Evolutionary conservation across 1,139 yeast species (phyloP).

Genomic region (Debaryomycetaceae sp.): DNA sequence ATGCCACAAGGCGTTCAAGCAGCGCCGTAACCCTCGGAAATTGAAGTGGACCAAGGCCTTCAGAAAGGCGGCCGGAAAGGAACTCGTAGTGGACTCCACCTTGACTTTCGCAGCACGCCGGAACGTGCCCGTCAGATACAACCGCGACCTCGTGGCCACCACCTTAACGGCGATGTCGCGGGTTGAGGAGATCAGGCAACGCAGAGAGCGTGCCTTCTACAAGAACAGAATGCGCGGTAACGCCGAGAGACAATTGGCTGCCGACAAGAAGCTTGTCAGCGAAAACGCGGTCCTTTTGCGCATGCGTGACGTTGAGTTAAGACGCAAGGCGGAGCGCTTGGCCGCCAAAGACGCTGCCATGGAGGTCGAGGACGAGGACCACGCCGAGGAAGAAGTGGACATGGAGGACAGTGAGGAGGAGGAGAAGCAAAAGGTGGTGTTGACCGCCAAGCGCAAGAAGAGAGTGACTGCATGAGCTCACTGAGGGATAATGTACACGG

Average conservation of each 20-base stretch:
- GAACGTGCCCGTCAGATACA: constrained; percentile 96
- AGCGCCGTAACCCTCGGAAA: constrained; percentile 98
- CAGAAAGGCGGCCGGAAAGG: constrained; percentile 99
- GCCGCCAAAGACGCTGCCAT: constrained; percentile 55
- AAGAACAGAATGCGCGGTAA: constrained; percentile 99
- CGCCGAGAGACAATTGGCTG: constrained; percentile 76
- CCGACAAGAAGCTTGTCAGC: constrained; percentile 86
- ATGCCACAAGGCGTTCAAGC: constrained; percentile 96
- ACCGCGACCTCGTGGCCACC: constrained; percentile 91
- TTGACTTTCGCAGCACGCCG: constrained; percentile 95
- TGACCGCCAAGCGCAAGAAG: constrained; percentile 63
- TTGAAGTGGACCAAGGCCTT: constrained; percentile 98
- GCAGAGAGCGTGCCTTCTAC: constrained; percentile 97
- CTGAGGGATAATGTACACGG: too few relatives aligned
- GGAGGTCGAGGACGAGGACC: constrained; percentile 45
- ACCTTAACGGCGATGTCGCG: constrained; percentile 94
- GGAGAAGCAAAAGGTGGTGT: constrained; percentile 69
- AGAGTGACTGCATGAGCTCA: too few relatives aligned
- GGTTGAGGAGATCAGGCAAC: constrained; percentile 91
- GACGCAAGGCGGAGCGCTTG: constrained; percentile 70
- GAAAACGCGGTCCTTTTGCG: constrained; percentile 82
- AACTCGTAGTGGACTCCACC: constrained; percentile 94
- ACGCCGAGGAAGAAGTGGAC: constrained; percentile 26
- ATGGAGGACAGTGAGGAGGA: constrained; percentile 34
- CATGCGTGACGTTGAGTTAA: constrained; percentile 89